Conservation (phyloP, 192 early-diverging fungal genomes). For the Rhizophagus sp. region DNA sequence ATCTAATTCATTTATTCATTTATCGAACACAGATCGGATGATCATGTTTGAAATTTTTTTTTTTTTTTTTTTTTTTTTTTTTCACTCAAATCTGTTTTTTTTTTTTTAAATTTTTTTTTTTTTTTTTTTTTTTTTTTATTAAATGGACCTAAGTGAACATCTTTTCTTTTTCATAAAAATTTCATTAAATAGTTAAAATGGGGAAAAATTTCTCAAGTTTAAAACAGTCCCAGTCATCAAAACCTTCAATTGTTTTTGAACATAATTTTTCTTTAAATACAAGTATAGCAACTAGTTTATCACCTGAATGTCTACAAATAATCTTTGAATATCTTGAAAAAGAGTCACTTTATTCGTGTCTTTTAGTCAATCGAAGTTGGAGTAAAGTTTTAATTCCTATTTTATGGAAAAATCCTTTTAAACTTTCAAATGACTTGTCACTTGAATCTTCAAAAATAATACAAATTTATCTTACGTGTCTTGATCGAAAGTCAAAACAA, state of each 20-base stretch:
- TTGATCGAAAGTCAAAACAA: not conserved
- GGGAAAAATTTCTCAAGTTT: not conserved
- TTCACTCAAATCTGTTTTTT: no score
- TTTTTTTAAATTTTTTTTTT: no score
- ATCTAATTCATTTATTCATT: not conserved
- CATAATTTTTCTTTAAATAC: not conserved
- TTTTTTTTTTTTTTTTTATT: no score
- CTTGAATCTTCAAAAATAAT: not conserved
- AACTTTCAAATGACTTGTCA: not conserved
- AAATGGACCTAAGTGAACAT: no score
- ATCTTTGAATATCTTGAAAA: conserved; percentile 1
- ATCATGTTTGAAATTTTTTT: not conserved
- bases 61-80: no score
- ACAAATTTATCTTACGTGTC: not conserved
- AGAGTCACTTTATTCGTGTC: conserved; percentile 9
- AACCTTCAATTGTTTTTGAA: not conserved
- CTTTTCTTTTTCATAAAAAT: no score
- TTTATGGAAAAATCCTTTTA: not conserved
- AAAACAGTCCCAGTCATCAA: not conserved
- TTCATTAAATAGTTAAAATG: conserved; percentile 40
- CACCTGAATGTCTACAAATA: not conserved
- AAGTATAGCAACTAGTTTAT: not conserved
- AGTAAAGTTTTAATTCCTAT: not conserved
- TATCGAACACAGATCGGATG: not conserved
- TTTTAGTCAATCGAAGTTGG: conserved; percentile 13